Evolutionary conservation across 2,329 filamentous ascomycete species (phyloP), one percentile per base, ranked within the genome.

Genomic region (Fusarium buxicola): DNA sequence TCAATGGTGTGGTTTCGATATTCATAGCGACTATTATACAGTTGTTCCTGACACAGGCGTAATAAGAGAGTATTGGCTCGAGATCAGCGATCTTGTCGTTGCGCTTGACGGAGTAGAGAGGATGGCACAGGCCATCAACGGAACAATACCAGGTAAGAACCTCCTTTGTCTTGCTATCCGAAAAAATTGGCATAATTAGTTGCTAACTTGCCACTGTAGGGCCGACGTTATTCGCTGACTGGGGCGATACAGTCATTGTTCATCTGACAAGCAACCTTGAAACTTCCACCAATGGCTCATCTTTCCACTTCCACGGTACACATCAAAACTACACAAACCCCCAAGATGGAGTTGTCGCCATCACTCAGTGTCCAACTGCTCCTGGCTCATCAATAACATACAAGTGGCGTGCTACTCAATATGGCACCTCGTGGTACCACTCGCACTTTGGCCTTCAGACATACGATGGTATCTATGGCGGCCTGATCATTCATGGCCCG

Each of bases 261-360:
- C 83, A 83, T 49, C 80, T 89, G 15, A 82, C 76, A 36, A 90
- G 88, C 72, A 71, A 72, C 5, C 60, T 80, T 24, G 48, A 65
- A 24, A 40, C 28, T 49, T 74, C 74, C 75, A 58, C 63, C 13
- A 89, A 89, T 56, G 86, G 86, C 35, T 89, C 86, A 8, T 80
- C 80, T 10, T 84, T 89, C 27, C 87, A 90, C 71, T 89, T 82
- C 75, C 87, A 90, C 64, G 88, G 86, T 28, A 75, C 89, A 34
- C 81, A 84, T 18, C 86, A 89, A 69, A 77, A 81, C 55, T 77
- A 80, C 66, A 84, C 78, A 41, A 84, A 82, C 65, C 75, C 82
- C 46, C 78, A 83, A 52, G 87, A 89, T 64, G 87, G 87, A 48
- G 86, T 88, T 5, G 77, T 72, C 8, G 74, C 74, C 15, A 73